These are phyloP conservation scores for Neurospora sp. DNA, from an alignment of 2,329 filamentous ascomycete genomes.

Conservation along the genomic window DNA sequence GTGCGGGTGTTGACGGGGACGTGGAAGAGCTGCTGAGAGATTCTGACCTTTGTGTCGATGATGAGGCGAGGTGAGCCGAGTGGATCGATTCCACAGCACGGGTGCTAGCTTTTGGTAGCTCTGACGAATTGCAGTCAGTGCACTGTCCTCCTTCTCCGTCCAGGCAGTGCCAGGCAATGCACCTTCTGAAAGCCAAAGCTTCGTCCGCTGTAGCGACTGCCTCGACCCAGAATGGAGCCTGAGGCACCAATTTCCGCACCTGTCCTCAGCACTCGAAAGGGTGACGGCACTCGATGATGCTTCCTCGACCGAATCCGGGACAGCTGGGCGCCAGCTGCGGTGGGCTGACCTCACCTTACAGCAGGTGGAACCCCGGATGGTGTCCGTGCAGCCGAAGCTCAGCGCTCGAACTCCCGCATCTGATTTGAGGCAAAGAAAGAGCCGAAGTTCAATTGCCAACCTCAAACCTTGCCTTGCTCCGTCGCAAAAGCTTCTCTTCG, in stretches of 20 bases:
- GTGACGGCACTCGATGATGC: neutral
- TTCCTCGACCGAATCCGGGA: neutral
- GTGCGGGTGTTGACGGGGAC: conserved; percentile 12
- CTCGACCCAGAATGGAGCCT: neutral
- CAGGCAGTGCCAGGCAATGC: neutral
- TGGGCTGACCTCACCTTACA: neutral
- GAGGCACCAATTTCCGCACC: neutral
- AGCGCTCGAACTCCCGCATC: neutral
- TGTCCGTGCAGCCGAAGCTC: neutral
- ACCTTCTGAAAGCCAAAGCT: neutral
- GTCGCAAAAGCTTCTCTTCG: conserved; percentile 7
- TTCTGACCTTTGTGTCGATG: conserved; percentile 7
- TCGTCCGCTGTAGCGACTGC: neutral
- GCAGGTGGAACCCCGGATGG: neutral
- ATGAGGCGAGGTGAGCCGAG: conserved; percentile 9
- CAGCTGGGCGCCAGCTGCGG: neutral
- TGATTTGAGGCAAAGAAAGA: neutral
- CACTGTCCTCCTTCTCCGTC: neutral
- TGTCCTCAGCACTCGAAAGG: neutral
- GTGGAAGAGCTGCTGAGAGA: conserved; percentile 13
- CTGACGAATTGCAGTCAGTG: conserved; percentile 1
- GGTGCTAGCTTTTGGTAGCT: conserved; percentile 2
- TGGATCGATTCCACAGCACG: neutral
- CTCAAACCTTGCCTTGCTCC: conserved; percentile 7
- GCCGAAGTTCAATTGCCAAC: conserved; percentile 2